A percentile compares a stretch with the other conserved stretches of the same genome.
Evolutionary conservation across 805 yeast species (phyloP).

Genomic region (Kluyveromyces aestuarii): DNA sequence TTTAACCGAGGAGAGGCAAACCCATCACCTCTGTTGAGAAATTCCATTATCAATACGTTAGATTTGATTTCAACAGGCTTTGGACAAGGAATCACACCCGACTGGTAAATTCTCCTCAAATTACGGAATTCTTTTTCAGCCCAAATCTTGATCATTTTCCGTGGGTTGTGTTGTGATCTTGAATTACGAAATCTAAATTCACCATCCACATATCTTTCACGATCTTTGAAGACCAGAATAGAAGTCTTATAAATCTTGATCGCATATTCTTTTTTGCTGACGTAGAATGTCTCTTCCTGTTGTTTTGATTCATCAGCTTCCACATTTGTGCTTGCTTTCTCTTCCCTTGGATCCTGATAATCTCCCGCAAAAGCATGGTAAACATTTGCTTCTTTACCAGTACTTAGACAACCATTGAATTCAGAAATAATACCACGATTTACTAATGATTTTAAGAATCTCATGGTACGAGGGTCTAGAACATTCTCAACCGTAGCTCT

Average conservation of each 20-base stretch:
- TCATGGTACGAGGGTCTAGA: conserved; percentile 85
- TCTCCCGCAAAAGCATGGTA: conserved; percentile 59
- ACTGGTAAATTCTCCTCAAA: conserved; percentile 65
- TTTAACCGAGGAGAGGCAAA: conserved; percentile 85
- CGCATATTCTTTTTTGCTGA: conserved; percentile 53
- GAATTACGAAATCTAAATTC: conserved; percentile 86
- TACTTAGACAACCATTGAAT: conserved; percentile 87
- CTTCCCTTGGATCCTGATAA: conserved; percentile 12
- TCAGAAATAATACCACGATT: conserved; percentile 76
- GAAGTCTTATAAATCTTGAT: conserved; percentile 95
- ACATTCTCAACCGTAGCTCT: conserved; percentile 97
- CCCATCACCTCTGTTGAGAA: conserved; percentile 63
- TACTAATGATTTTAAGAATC: conserved; percentile 71
- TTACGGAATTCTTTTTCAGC: conserved; percentile 97
- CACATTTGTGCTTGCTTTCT: neutral
- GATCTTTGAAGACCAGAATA: conserved; percentile 89
- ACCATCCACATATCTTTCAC: conserved; percentile 94
- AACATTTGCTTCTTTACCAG: conserved; percentile 99
- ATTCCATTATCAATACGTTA: conserved; percentile 94
- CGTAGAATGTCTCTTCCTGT: conserved; percentile 1
- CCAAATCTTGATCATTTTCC: conserved; percentile 97
- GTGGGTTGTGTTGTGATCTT: conserved; percentile 81
- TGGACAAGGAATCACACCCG: conserved; percentile 82
- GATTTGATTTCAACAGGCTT: conserved; percentile 82
- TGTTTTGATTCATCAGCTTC: conserved; percentile 1